A percentile compares a stretch with the other conserved stretches of the same genome.
These are phyloP conservation scores for Geotrichum cucujoidarum DNA, from an alignment of 1,139 yeast species.

Conservation along the genomic window DNA sequence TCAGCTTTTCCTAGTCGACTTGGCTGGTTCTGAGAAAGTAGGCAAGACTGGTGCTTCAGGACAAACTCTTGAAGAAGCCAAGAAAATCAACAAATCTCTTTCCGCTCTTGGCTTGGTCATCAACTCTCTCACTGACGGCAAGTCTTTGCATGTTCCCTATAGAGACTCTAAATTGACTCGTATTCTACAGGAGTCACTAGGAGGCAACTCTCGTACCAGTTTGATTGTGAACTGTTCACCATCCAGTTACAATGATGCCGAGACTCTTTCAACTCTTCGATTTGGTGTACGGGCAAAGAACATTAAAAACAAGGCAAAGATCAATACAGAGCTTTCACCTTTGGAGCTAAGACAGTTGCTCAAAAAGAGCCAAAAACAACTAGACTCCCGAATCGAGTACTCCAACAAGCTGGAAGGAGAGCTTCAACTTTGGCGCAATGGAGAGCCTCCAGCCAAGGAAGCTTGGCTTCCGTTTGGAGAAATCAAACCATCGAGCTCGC, in stretches of 20 bases:
- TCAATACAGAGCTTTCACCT: constrained; percentile 64
- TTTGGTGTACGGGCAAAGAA: constrained; percentile 77
- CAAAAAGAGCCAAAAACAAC: constrained; percentile 45
- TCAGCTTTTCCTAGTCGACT: constrained; percentile 71
- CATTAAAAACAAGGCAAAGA: constrained; percentile 62
- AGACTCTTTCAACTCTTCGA: constrained; percentile 71
- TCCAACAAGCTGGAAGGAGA: constrained; percentile 51
- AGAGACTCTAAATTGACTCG: constrained; percentile 82
- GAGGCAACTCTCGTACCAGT: constrained; percentile 82
- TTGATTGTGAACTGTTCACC: constrained; percentile 78
- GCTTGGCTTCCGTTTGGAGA: constrained; percentile 31
- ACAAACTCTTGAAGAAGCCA: constrained; percentile 73
- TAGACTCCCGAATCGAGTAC: constrained; percentile 44
- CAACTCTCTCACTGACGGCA: constrained; percentile 68
- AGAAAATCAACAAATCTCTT: constrained; percentile 73
- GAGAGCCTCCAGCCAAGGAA: constrained; percentile 39
- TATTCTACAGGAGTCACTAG: constrained; percentile 76
- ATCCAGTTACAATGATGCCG: constrained; percentile 53
- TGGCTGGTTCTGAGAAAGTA: constrained; percentile 89
- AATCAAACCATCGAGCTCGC: background rate
- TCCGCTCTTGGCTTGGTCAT: constrained; percentile 79
- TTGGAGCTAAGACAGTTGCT: constrained; percentile 50
- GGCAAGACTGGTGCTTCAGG: constrained; percentile 78
- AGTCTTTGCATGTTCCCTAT: constrained; percentile 66
- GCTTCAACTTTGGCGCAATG: constrained; percentile 46